Evolutionary conservation across 2,329 filamentous ascomycete genomes (phyloP).

Genomic region (Akanthomyces dipterigenus): DNA sequence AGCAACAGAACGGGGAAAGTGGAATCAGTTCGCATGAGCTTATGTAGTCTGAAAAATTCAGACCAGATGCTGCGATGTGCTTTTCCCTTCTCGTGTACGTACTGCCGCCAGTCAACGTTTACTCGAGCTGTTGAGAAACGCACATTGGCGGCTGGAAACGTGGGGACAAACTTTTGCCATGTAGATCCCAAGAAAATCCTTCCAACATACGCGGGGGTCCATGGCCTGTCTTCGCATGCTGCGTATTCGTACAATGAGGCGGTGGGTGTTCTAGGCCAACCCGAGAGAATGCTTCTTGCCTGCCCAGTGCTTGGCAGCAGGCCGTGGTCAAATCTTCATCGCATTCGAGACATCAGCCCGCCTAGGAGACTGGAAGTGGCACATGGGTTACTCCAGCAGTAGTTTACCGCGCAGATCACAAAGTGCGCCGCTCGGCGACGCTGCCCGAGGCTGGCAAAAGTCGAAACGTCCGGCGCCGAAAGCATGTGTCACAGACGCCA

Average conservation of each 20-base stretch:
- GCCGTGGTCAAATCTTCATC: not conserved
- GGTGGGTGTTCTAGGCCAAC: not conserved
- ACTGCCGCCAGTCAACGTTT: not conserved
- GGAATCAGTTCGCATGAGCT: not conserved
- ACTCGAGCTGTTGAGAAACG: too few relatives aligned
- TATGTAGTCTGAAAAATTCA: not conserved
- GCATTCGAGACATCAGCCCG: not conserved
- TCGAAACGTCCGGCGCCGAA: constrained; percentile 5
- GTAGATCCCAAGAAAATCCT: not conserved
- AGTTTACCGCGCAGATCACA: too few relatives aligned
- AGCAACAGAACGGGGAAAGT: not conserved
- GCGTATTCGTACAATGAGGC: not conserved
- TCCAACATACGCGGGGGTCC: not conserved
- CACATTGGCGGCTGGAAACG: too few relatives aligned
- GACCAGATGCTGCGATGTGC: too few relatives aligned
- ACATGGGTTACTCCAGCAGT: not conserved
- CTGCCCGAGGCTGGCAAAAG: not conserved
- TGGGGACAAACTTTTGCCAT: not conserved
- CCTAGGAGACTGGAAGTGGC: not conserved
- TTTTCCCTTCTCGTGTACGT: too few relatives aligned
- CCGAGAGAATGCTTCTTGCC: not conserved
- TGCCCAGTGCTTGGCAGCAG: not conserved
- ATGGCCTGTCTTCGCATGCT: not conserved
- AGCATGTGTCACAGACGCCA: constrained; percentile 1
- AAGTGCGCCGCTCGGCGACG: not conserved